phyloP scores from a whole-genome alignment of 176 grass and related monocot genomes.

The Ananas comosus region DNA sequence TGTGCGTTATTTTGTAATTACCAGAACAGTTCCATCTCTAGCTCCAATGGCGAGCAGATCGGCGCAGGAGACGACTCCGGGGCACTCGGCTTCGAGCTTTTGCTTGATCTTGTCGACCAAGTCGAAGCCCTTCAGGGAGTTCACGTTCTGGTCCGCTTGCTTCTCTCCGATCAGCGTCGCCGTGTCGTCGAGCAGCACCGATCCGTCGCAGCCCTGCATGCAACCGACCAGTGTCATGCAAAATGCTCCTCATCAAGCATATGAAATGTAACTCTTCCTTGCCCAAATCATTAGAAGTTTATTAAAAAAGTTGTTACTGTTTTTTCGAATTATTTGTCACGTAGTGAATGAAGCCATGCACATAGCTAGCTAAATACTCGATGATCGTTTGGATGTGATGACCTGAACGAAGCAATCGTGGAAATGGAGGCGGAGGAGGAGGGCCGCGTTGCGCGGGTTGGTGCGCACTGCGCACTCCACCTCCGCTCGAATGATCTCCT shows the following conservation, averaged over 20 bases:
- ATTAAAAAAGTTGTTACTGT: background rate
- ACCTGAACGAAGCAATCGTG: conserved; percentile 99
- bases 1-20: background rate
- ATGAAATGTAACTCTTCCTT: too few relatives aligned
- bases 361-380: too few relatives aligned
- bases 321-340: too few relatives aligned
- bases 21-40: conserved; percentile 65
- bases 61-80: conserved; percentile 71
- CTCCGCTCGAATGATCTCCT: conserved; percentile 64
- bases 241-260: too few relatives aligned
- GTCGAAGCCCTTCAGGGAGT: conserved; percentile 87
- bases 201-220: conserved; percentile 82
- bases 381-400: background rate
- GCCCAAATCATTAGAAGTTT: background rate
- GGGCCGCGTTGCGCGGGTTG: conserved; percentile 61
- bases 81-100: conserved; percentile 85
- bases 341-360: too few relatives aligned
- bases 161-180: conserved; percentile 82
- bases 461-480: conserved; percentile 61
- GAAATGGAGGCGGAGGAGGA: conserved; percentile 82
- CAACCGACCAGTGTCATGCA: background rate
- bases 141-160: conserved; percentile 62
- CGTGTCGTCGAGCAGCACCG: conserved; percentile 80
- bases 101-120: conserved; percentile 83
- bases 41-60: conserved; percentile 89